Conservation (phyloP, 768 basidiomycete species). For the Suillus clintonianus region DNA sequence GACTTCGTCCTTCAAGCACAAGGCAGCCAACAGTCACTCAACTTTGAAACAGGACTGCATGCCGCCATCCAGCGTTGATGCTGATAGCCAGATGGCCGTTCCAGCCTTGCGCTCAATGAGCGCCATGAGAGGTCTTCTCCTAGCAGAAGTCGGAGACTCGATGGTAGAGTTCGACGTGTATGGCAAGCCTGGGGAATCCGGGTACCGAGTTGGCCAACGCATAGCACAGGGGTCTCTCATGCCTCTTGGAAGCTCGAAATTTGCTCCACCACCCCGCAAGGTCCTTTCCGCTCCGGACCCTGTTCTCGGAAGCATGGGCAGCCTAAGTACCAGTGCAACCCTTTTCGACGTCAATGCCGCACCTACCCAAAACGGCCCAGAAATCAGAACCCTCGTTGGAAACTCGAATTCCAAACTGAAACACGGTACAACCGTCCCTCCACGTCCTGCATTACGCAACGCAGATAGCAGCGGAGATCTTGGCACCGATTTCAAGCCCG, state of each 20-base stretch:
- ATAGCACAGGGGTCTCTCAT: conserved; percentile 35
- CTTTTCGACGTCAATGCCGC: conserved; percentile 53
- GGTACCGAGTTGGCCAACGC: conserved; percentile 42
- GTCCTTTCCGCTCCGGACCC: conserved; percentile 7
- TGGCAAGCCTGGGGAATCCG: conserved; percentile 34
- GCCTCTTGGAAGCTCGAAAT: conserved; percentile 28
- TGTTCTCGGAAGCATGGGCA: conserved; percentile 1
- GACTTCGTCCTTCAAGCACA: neutral
- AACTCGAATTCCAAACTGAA: conserved; percentile 58
- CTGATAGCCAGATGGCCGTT: conserved; percentile 9
- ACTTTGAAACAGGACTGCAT: neutral
- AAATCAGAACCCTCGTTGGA: conserved; percentile 65
- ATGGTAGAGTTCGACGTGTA: conserved; percentile 47
- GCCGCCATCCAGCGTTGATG: neutral
- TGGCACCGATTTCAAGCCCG: conserved; percentile 24
- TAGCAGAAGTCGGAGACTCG: conserved; percentile 48
- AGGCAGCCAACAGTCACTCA: neutral
- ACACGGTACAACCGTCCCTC: conserved; percentile 49
- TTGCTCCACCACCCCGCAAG: neutral
- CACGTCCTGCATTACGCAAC: conserved; percentile 19
- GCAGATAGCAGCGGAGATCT: conserved; percentile 6
- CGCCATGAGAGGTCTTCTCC: conserved; percentile 49
- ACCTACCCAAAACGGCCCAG: conserved; percentile 51
- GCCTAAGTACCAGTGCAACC: conserved; percentile 51
- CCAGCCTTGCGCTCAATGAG: conserved; percentile 35